These are phyloP conservation scores for Coniochaeta ligniaria DNA, from an alignment of 2,329 filamentous ascomycete genomes.

Conservation along the genomic window DNA sequence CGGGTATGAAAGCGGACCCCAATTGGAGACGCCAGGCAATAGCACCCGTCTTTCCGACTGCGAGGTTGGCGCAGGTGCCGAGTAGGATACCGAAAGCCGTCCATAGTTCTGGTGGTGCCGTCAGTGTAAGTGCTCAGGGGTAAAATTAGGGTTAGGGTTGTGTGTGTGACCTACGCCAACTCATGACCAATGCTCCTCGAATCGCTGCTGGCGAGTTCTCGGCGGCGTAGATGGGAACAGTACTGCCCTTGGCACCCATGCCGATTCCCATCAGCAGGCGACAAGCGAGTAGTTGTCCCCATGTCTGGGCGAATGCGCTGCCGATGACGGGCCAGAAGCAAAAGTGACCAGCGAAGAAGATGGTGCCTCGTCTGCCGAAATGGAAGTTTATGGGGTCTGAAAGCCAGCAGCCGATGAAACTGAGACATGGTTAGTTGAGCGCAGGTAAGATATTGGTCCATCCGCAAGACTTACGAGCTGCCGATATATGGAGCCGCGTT, in stretches of 20 bases:
- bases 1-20: conserved; percentile 58
- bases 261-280: conserved; percentile 64
- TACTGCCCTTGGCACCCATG: conserved; percentile 57
- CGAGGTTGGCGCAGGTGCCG: conserved; percentile 54
- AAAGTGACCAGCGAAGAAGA: conserved; percentile 30
- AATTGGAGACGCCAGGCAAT: conserved; percentile 58
- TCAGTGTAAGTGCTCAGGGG: conserved; percentile 46
- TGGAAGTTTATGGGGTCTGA: conserved; percentile 36
- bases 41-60: conserved; percentile 40
- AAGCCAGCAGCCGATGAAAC: conserved; percentile 45
- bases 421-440: conserved; percentile 12
- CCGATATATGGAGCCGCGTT: conserved; percentile 38
- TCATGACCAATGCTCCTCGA: conserved; percentile 46
- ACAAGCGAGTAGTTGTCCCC: conserved; percentile 60
- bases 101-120: conserved; percentile 47
- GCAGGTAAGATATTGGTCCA: neutral
- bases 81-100: conserved; percentile 41
- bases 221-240: conserved; percentile 45
- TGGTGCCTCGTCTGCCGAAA: conserved; percentile 33
- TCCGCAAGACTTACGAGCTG: conserved; percentile 19
- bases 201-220: conserved; percentile 46
- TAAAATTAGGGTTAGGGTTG: too few species aligned
- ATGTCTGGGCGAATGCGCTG: conserved; percentile 57
- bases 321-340: conserved; percentile 54
- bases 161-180: conserved; percentile 40